Evolutionary conservation across 2,329 filamentous ascomycete species (phyloP).

Genomic region (Zalaria obscura): DNA sequence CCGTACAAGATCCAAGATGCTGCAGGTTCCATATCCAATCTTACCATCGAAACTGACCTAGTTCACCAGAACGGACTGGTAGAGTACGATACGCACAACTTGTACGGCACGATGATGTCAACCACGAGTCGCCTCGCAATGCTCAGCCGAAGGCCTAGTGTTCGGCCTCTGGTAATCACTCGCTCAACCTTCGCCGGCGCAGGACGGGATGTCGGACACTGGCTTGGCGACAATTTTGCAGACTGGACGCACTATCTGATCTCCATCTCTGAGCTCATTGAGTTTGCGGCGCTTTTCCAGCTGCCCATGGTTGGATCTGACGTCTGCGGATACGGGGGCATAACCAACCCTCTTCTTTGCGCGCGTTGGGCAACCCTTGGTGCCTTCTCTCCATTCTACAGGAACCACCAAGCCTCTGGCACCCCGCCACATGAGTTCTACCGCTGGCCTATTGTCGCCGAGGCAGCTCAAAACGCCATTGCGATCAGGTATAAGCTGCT

Average conservation of each 20-base stretch:
- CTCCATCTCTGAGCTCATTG: slow-evolving; percentile 27
- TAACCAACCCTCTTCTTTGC: slow-evolving; percentile 55
- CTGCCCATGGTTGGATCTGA: slow-evolving; percentile 41
- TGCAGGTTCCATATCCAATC: slow-evolving; percentile 28
- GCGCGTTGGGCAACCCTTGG: slow-evolving; percentile 63
- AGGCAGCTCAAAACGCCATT: slow-evolving; percentile 54
- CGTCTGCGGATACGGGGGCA: slow-evolving; percentile 60
- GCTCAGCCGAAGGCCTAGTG: slow-evolving; percentile 45
- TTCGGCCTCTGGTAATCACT: slow-evolving; percentile 59
- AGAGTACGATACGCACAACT: slow-evolving; percentile 65
- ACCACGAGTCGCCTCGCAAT: slow-evolving; percentile 50
- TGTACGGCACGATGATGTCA: slow-evolving; percentile 68
- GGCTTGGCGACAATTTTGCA: slow-evolving; percentile 41
- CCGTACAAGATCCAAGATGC: slow-evolving; percentile 31
- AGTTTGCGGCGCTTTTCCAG: slow-evolving; percentile 33
- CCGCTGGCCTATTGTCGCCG: slow-evolving; percentile 47
- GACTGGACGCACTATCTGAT: slow-evolving; percentile 30
- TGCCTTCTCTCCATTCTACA: slow-evolving; percentile 63
- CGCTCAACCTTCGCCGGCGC: slow-evolving; percentile 63
- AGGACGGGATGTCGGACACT: slow-evolving; percentile 44
- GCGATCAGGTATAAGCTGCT: slow-evolving; percentile 61
- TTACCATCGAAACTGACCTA: slow-evolving; percentile 50
- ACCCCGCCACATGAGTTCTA: slow-evolving; percentile 58
- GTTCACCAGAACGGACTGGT: slow-evolving; percentile 52
- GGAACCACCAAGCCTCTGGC: slow-evolving; percentile 50